These are phyloP conservation scores for Rubia balearica DNA, from an alignment of 305 asterid genomes.

Conservation along the genomic window DNA sequence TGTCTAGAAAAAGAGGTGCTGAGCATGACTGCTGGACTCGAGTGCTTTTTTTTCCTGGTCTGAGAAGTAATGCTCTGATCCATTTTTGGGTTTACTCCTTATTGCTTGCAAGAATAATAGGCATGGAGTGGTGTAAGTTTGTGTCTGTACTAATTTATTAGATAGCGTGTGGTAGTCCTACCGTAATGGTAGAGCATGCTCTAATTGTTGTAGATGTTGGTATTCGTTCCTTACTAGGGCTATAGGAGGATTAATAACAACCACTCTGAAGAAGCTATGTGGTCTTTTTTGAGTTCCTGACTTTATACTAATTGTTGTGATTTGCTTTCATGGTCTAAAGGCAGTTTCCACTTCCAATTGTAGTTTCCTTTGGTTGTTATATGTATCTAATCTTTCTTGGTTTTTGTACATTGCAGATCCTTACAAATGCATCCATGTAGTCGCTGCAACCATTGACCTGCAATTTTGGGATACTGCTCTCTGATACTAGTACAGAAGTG, in stretches of 20 bases:
- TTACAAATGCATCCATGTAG: not conserved
- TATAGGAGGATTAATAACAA: not conserved
- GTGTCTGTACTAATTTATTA: not conserved
- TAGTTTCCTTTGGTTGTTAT: not conserved
- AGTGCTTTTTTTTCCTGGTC: not conserved
- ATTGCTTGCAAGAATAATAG: not conserved
- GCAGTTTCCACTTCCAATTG: not conserved
- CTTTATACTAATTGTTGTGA: not conserved
- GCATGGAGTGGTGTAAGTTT: not conserved
- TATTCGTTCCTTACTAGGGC: not conserved
- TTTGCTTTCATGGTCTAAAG: not conserved
- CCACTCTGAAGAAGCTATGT: not conserved
- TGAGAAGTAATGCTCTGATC: not conserved
- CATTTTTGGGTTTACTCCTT: not conserved
- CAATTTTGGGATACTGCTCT: not conserved
- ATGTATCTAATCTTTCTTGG: not conserved
- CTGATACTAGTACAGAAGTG: not conserved
- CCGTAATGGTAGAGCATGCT: not conserved
- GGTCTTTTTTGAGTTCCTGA: not conserved
- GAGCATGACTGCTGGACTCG: not conserved
- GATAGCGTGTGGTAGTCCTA: not conserved
- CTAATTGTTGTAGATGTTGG: not conserved
- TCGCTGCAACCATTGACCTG: not conserved
- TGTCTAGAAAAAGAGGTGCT: not conserved
- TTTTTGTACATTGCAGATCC: conserved; percentile 5